Percentiles rank a stretch among this genome's conserved stretches.
Evolutionary conservation across 257 asterid species (phyloP).

Genomic region (Cruciata laevipes): DNA sequence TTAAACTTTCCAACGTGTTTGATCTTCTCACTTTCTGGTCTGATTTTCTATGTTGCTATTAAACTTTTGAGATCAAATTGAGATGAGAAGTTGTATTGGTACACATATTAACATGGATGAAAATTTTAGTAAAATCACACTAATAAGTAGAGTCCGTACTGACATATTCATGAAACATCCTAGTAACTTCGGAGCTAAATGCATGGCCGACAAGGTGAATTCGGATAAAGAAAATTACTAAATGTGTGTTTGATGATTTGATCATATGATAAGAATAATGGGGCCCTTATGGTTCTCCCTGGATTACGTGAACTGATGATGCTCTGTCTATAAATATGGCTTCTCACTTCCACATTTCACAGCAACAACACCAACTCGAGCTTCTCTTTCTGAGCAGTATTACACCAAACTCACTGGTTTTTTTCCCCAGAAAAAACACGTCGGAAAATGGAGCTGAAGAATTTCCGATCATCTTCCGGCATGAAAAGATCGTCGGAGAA

Average conservation of each 20-base stretch:
- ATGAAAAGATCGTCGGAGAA: conserved; percentile 32
- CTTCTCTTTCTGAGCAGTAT: not conserved
- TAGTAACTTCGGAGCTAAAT: conserved; percentile 10
- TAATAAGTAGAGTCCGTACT: not conserved
- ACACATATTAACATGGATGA: too few relatives aligned
- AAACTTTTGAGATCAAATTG: too few relatives aligned
- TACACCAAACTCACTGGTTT: not conserved
- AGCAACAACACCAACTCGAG: not conserved
- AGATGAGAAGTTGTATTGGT: too few relatives aligned
- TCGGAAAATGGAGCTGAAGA: conserved; percentile 2
- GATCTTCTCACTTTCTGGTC: too few relatives aligned
- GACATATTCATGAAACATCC: conserved; percentile 10
- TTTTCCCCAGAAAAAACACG: not conserved
- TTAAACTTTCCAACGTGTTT: too few relatives aligned
- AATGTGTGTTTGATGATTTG: conserved; percentile 8
- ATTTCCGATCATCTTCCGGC: conserved; percentile 9
- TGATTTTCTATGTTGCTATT: too few relatives aligned
- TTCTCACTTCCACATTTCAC: conserved; percentile 16
- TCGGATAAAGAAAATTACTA: not conserved
- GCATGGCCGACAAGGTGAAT: conserved; percentile 37
- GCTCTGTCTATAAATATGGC: conserved; percentile 33
- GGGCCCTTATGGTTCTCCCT: conserved; percentile 2
- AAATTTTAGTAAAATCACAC: too few relatives aligned
- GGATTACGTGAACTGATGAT: not conserved
- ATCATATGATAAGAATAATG: conserved; percentile 28